A percentile compares a stretch with the other conserved stretches of the same genome.
phyloP scores from a whole-genome alignment of 768 basidiomycete species.

The Amanita pseudoporphyria region DNA sequence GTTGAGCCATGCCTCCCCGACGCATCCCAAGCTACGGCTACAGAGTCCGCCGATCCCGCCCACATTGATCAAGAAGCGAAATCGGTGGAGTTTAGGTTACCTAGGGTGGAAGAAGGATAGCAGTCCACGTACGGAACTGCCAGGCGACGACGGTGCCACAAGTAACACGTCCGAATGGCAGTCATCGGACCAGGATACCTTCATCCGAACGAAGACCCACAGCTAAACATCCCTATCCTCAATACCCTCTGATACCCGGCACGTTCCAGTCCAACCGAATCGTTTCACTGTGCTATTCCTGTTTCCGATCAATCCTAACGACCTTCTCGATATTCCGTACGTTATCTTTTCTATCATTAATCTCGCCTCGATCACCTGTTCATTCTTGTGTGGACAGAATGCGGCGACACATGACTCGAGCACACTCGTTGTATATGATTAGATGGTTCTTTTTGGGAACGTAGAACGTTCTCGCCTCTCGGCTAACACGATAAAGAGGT shows the following conservation, averaged over 20 bases:
- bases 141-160: neutral
- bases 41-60: conserved; percentile 19
- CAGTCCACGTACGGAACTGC: neutral
- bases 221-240: neutral
- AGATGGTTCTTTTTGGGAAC: neutral
- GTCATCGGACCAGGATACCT: neutral
- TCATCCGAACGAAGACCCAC: neutral
- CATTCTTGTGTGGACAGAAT: neutral
- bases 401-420: neutral
- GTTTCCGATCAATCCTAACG: neutral
- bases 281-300: neutral
- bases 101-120: conserved; percentile 1
- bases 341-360: neutral
- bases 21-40: conserved; percentile 17
- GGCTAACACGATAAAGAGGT: neutral
- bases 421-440: no score
- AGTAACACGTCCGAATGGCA: neutral
- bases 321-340: neutral
- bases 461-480: neutral
- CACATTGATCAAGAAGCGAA: conserved; percentile 17
- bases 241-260: conserved; percentile 2
- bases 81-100: conserved; percentile 1
- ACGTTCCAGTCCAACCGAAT: conserved; percentile 1
- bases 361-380: neutral
- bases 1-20: conserved; percentile 10